phyloP scores from a whole-genome alignment of 2,329 filamentous ascomycete genomes.

The Penicillium sp. region DNA sequence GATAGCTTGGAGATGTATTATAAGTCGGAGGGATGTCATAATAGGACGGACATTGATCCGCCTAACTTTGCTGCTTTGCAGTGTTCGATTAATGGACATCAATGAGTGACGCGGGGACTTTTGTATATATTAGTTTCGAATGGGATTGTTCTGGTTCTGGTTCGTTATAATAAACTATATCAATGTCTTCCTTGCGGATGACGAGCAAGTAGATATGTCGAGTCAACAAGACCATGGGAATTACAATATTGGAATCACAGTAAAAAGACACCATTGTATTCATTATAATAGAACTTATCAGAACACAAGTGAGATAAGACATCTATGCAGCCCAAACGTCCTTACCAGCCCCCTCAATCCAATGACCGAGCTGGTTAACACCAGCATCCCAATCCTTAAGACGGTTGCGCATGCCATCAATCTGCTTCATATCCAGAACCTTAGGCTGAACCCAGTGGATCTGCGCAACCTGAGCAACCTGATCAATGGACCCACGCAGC shows the following conservation, averaged over 20 bases:
- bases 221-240: not conserved
- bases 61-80: not conserved
- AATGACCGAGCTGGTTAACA: conserved; percentile 93
- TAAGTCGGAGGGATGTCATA: not conserved
- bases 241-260: not conserved
- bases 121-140: not conserved
- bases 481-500: conserved; percentile 88
- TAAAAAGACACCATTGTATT: conserved; percentile 13
- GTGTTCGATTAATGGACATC: not conserved
- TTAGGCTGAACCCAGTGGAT: conserved; percentile 99
- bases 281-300: conserved; percentile 21
- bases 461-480: conserved; percentile 88
- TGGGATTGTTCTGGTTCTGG: not conserved
- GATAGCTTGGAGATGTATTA: not conserved
- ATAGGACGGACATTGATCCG: not conserved
- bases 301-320: conserved; percentile 5
- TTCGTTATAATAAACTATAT: not conserved
- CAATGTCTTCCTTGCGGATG: not conserved
- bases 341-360: conserved; percentile 90
- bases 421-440: conserved; percentile 92
- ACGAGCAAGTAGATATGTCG: not conserved
- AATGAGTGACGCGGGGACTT: not conserved
- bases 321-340: conserved; percentile 87
- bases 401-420: conserved; percentile 83
- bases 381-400: conserved; percentile 93